Base-by-base conservation (phyloP, 2,329 filamentous ascomycete genomes). In the Mycocentrospora acerina region DNA sequence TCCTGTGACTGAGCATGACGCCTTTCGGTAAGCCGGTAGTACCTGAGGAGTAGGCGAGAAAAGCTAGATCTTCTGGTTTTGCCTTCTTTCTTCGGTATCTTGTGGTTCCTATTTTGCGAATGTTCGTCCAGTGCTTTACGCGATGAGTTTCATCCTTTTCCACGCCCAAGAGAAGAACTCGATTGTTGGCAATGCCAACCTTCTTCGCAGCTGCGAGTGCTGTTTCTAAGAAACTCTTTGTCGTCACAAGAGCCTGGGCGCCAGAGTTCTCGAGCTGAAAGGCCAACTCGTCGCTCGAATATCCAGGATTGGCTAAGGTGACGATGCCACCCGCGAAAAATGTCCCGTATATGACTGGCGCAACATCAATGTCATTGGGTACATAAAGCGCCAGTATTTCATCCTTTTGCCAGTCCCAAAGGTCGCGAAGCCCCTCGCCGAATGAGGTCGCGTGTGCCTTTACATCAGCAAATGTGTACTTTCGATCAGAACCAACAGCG, bases 301-400 rank as follows among this genome's bases (percentile, higher is more conserved):
- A 95, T 2, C 82, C 81, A 8, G 90, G 90, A 60, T 95, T 96
- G 2, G 88, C 89, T 0, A 90, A 88, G 9, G 85, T 88, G 12
- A 88, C 72, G 37, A 88, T 75, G 14, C 86, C 90, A 30, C 89
- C 90, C 0, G 88, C 85, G 84, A 88, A 95, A 51, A 85, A 80
- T 4, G 81, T 75, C 19, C 89, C 90, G 72, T 87, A 88, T 61
- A 81, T 87, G 24, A 90, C 67, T 2, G 83, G 73, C 0, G 88
- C 83, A 0, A 84, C 86, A 64, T 95, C 90, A 59, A 95, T 84
- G 64, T 79, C 82, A 64, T 96, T 96, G 25, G 90, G 86, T 1
- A 86, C 82, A 71, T 85, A 95, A 35, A 95, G 74, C 9, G 79
- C 86, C 8, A 95, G 75, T 1, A 91, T 86, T 59, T 95, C 88